Conservation (phyloP, 257 asterid species). For the Primulina eburnea region DNA sequence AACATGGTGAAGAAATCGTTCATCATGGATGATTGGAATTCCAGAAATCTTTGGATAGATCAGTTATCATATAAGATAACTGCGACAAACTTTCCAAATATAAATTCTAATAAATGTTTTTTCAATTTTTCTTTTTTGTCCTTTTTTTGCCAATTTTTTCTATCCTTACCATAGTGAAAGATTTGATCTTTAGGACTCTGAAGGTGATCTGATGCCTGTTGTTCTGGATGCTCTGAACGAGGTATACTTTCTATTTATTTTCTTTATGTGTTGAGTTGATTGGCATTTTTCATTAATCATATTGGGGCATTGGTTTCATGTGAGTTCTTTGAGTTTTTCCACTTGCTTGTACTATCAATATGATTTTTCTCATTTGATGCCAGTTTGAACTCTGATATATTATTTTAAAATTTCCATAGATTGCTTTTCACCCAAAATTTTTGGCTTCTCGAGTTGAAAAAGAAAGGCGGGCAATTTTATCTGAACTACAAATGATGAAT, state of each 20-base stretch:
- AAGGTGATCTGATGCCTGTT: slow-evolving; percentile 84
- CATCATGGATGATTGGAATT: not conserved
- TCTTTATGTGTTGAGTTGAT: not conserved
- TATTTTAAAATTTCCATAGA: slow-evolving; percentile 42
- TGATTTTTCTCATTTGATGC: slow-evolving; percentile 12
- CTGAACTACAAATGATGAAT: slow-evolving; percentile 99
- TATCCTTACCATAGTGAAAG: slow-evolving; percentile 24
- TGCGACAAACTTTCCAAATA: not conserved
- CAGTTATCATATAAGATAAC: slow-evolving; percentile 9
- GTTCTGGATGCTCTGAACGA: slow-evolving; percentile 96
- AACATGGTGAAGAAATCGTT: slow-evolving; percentile 2
- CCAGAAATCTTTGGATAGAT: not conserved
- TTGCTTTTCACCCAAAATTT: slow-evolving; percentile 95
- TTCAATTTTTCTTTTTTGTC: slow-evolving; percentile 7
- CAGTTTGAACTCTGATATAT: slow-evolving; percentile 4
- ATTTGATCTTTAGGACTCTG: slow-evolving; percentile 65
- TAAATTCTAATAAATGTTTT: slow-evolving; percentile 2
- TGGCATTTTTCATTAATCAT: slow-evolving; percentile 5
- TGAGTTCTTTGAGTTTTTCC: slow-evolving; percentile 2
- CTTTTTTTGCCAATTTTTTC: slow-evolving; percentile 19
- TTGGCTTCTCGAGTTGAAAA: slow-evolving; percentile 93
- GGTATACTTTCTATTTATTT: slow-evolving; percentile 40
- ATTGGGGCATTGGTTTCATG: slow-evolving; percentile 12
- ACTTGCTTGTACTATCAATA: slow-evolving; percentile 2
- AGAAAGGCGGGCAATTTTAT: slow-evolving; percentile 91